Conservation (phyloP, 208 protist genomes). For the Acanthamoeba royreba region DNA sequence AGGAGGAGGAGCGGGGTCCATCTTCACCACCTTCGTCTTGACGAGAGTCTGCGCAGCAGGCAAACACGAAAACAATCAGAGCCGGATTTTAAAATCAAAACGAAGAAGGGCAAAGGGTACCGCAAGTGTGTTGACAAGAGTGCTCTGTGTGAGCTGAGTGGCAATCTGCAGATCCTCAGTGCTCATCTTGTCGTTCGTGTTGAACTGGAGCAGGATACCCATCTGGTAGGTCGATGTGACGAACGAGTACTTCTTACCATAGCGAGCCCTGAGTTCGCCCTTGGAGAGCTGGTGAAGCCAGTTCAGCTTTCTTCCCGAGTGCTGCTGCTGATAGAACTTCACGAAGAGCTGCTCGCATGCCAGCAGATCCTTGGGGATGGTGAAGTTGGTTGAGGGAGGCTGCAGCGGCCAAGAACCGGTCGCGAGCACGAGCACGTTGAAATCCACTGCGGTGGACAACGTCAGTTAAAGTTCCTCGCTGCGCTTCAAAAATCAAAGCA, state of each 20-base stretch:
- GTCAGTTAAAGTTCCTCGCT: too few species aligned
- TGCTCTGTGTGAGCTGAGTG: constrained; percentile 64
- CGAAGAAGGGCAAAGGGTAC: constrained; percentile 46
- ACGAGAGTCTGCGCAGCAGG: constrained; percentile 43
- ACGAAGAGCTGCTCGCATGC: constrained; percentile 36
- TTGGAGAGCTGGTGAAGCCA: constrained; percentile 77
- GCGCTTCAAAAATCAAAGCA: neutral
- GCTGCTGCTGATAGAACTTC: constrained; percentile 59
- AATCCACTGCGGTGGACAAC: constrained; percentile 48
- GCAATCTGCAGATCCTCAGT: constrained; percentile 55
- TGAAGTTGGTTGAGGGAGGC: constrained; percentile 70
- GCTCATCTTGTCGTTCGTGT: constrained; percentile 50
- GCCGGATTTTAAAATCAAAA: neutral
- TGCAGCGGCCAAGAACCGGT: constrained; percentile 74
- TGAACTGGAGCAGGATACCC: constrained; percentile 69
- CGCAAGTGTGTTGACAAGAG: constrained; percentile 47
- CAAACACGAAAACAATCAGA: neutral
- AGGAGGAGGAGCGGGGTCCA: neutral
- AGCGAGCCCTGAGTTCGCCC: constrained; percentile 72
- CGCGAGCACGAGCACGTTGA: constrained; percentile 67
- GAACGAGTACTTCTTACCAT: constrained; percentile 59
- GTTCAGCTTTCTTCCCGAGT: constrained; percentile 73
- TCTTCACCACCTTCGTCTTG: constrained; percentile 61
- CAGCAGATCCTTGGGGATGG: constrained; percentile 60
- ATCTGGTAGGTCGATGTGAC: constrained; percentile 71